These are phyloP conservation scores for Puccinia triticina DNA, from an alignment of 1,284 basidiomycete species.

Conservation along the genomic window DNA sequence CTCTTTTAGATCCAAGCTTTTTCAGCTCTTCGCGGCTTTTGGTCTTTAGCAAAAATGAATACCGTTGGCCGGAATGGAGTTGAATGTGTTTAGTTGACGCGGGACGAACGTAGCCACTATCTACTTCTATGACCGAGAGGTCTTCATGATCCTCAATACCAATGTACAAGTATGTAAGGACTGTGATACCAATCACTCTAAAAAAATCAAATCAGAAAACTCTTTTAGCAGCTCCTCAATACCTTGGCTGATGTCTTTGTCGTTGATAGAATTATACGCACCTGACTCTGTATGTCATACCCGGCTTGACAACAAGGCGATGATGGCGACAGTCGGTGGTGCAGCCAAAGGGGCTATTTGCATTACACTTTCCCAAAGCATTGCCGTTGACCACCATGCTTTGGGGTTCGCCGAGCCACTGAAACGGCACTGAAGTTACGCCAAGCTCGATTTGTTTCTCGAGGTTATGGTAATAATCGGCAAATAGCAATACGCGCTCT, in stretches of 20 bases:
- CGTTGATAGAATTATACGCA: conserved; percentile 41
- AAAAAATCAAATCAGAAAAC: not conserved
- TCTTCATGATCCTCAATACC: conserved; percentile 40
- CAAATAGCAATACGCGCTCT: conserved; percentile 54
- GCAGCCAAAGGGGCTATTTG: conserved; percentile 53
- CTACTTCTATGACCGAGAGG: conserved; percentile 56
- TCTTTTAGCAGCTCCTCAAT: not conserved
- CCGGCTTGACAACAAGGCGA: conserved; percentile 34
- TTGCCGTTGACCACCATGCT: conserved; percentile 56
- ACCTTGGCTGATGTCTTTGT: conserved; percentile 43
- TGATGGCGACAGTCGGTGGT: conserved; percentile 54
- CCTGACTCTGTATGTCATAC: conserved; percentile 29
- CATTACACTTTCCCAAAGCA: conserved; percentile 52
- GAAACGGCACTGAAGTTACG: conserved; percentile 54
- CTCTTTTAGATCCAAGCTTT: not conserved
- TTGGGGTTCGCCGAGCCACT: conserved; percentile 55
- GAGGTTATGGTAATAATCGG: conserved; percentile 54
- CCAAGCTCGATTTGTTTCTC: conserved; percentile 49
- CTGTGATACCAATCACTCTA: conserved; percentile 45
- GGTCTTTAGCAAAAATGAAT: conserved; percentile 53
- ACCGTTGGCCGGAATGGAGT: conserved; percentile 56
- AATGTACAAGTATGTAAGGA: conserved; percentile 35
- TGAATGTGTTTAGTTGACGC: conserved; percentile 53
- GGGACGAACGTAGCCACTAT: conserved; percentile 55
- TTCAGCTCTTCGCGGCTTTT: conserved; percentile 51